Conservation (phyloP, 495 filamentous ascomycete genomes). For the Penicillium verhagenii region DNA sequence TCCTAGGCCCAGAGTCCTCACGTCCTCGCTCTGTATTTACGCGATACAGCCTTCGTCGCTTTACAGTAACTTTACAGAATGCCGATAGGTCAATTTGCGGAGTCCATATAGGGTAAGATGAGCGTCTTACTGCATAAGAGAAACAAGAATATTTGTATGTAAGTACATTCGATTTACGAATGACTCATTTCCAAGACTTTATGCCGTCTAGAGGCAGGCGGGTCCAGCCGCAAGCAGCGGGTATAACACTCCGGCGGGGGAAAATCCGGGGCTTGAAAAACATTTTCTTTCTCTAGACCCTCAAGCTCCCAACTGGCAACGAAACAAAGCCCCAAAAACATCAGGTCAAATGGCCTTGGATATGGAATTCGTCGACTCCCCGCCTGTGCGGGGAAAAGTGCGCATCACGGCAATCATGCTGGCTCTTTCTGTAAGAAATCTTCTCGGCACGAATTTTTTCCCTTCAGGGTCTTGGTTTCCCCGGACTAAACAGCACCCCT, state of each 20-base stretch:
- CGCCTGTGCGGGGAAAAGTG: conserved; percentile 16
- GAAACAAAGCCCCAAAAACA: background rate
- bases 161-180: too few relatives aligned
- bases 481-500: background rate
- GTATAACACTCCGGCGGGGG: background rate
- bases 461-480: background rate
- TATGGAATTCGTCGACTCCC: conserved; percentile 19
- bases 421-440: conserved; percentile 29
- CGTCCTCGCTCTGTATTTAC: too few relatives aligned
- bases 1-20: too few relatives aligned
- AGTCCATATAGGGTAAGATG: background rate
- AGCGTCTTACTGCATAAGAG: background rate
- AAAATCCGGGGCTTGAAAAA: background rate
- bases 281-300: background rate
- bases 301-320: background rate
- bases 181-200: background rate
- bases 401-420: conserved; percentile 26
- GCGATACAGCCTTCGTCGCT: too few relatives aligned
- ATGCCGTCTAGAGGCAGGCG: background rate
- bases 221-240: background rate
- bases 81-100: too few relatives aligned
- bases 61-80: too few relatives aligned
- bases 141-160: background rate
- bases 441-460: too few relatives aligned
- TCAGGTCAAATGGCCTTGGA: conserved; percentile 7